Evolutionary conservation across 2,329 filamentous ascomycete species (phyloP), one percentile per base, ranked within the genome.

Genomic region (Thermomyces lanuginosus): DNA sequence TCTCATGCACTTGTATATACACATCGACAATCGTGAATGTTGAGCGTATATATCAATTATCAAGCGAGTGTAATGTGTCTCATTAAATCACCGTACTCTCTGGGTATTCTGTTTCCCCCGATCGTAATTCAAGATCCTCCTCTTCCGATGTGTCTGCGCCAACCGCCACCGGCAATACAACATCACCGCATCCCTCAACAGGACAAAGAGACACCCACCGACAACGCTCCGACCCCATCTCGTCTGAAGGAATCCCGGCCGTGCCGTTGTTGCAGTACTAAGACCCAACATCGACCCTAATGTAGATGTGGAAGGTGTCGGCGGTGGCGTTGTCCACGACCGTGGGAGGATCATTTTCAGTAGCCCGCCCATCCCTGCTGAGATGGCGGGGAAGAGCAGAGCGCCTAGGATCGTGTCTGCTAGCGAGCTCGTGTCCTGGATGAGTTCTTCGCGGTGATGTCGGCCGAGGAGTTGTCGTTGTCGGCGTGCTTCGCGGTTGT

Each of bases 151-250:
- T 19, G 52, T 49, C 34, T 61, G 55, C 0, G 60, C 59, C 22
- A 60, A 36, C 34, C 55, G 59, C 53, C 58, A 63, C 30, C 58
- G 51, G 26, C 56, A 70, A 41, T 75, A 76, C 2, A 75, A 51
- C 39, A 70, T 54, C 17, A 75, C 41, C 5, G 65, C 66, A 47
- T 76, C 72, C 49, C 86, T 89, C 27, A 92, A 51, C 6, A 92
- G 73, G 9, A 95, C 74, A 42, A 86, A 92, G 11, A 92, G 55
- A 46, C 81, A 89, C 0, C 89, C 89, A 1, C 89, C 89, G 1
- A 89, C 66, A 2, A 98, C 61, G 43, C 80, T 93, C 30, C 89
- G 66, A 1, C 83, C 89, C 82, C 89, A 95, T 32, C 75, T 72
- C 39, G 78, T 70, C 44, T 89, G 79, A 16, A 98, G 51, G 14